Base-by-base conservation (phyloP, 345 rosid genomes). In the Moringa oleifera region DNA sequence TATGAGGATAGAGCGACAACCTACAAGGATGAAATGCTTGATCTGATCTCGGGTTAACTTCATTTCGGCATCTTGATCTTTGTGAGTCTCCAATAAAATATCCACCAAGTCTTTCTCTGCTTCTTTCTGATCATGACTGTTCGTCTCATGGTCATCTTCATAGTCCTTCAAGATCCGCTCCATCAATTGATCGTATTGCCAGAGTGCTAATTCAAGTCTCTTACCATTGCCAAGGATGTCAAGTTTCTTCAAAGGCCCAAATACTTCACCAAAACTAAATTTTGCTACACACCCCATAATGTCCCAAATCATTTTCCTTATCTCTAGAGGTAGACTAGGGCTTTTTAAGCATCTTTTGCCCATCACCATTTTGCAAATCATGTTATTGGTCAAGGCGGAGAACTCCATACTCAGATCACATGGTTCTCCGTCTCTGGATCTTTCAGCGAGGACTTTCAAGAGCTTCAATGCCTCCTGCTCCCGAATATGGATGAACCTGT, bases 331-430 rank as follows among this genome's bases (percentile, higher is more conserved):
- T n/a, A n/a, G n/a, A n/a, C n/a, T n/a, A n/a, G n/a, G n/a, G n/a
- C n/a, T n/a, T n/a, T n/a, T n/a, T 52, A 23, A 0, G 86, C 79
- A 37, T 77, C 74, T 54, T 54, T n/a, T 85, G 60, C 77, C 68
- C 83, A 85, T 83, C 11, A 77, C 72, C 90, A 88, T 85, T 54
- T 69, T 78, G 31, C 81, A 81, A 1, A 75, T 51, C 62, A 85
- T 55, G 55, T 81, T 83, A 64, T 80, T 88, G 5, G 82, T 71
- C 68, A 86, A 53, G 19, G 50, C 59, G 0, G 83, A 37, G 21
- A 87, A 59, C 73, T 80, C 85, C 58, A 55, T 55, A 53, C 83
- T 74, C 13, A 89, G 61, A 74, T 87, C 76, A 6, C 89, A 85
- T 0, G 73, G 58, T 61, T 71, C 75, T 19, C 80, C 76, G 1